These are phyloP conservation scores for Blastobotrys indianensis DNA, from an alignment of 1,139 yeast species.

Conservation along the genomic window DNA sequence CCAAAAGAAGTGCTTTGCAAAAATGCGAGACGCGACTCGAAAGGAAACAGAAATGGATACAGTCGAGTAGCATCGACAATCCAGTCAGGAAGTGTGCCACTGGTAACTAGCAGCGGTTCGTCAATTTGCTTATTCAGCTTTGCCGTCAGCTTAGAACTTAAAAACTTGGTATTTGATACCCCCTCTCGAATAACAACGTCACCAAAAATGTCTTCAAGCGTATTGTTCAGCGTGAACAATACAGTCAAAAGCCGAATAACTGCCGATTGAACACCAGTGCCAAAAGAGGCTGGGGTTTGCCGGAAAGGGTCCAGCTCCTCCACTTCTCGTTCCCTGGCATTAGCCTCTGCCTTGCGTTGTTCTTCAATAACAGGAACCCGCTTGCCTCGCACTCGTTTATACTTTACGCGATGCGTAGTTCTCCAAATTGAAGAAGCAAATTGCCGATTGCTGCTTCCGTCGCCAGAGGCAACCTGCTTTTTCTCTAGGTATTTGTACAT, in stretches of 20 bases:
- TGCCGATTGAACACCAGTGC: conserved; percentile 45
- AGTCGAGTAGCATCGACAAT: conserved; percentile 62
- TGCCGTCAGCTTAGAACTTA: conserved; percentile 80
- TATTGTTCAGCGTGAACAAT: conserved; percentile 44
- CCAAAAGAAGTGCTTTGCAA: conserved; percentile 90
- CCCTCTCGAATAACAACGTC: conserved; percentile 1
- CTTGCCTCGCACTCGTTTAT: conserved; percentile 39
- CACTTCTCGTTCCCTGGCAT: conserved; percentile 21
- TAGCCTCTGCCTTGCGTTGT: conserved; percentile 15
- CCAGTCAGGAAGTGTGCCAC: conserved; percentile 88
- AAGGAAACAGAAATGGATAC: conserved; percentile 79
- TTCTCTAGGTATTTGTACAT: conserved; percentile 45
- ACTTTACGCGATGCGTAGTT: conserved; percentile 48
- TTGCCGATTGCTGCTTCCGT: neutral
- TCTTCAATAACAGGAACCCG: neutral
- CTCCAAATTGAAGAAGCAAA: conserved; percentile 55
- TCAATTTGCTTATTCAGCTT: conserved; percentile 83
- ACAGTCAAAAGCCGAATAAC: conserved; percentile 53
- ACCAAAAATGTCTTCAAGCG: conserved; percentile 25
- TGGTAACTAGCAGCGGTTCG: conserved; percentile 82
- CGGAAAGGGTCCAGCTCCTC: conserved; percentile 31
- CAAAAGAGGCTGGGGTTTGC: conserved; percentile 31
- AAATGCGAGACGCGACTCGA: conserved; percentile 72
- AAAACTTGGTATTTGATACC: conserved; percentile 46
- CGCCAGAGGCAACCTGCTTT: conserved; percentile 7